These are phyloP conservation scores for Aspergillus novofumigatus DNA, from an alignment of 2,329 filamentous ascomycete species.

Conservation along the genomic window DNA sequence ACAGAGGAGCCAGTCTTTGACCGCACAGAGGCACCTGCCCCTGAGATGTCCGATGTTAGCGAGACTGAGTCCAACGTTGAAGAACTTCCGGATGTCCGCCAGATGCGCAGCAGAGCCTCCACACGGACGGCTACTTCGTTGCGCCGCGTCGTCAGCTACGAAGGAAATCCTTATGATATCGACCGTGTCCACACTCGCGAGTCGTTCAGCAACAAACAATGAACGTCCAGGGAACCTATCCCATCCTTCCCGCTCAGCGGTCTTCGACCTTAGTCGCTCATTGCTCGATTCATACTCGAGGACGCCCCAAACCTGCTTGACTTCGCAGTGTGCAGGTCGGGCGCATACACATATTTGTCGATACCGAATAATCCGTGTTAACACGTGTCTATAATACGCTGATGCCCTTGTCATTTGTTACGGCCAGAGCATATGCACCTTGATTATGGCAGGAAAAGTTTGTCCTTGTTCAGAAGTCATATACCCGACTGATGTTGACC, in stretches of 20 bases:
- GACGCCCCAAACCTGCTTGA: too few relatives aligned
- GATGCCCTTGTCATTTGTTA: background rate
- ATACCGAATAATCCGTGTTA: background rate
- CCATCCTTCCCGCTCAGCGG: background rate
- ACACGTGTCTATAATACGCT: background rate
- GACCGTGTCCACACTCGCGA: constrained; percentile 22
- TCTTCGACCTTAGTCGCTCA: background rate
- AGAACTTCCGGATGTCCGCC: constrained; percentile 10
- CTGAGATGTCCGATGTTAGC: constrained; percentile 1
- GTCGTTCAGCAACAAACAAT: constrained; percentile 18
- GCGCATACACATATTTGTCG: background rate
- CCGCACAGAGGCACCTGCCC: background rate
- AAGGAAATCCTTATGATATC: constrained; percentile 24
- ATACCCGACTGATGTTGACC: background rate
- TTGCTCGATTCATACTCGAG: background rate
- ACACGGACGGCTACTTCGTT: constrained; percentile 1
- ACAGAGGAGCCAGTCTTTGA: background rate
- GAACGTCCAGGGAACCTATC: background rate
- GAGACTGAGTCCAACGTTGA: constrained; percentile 11
- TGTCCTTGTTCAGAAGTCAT: background rate
- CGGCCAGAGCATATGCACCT: background rate
- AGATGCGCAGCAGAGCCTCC: constrained; percentile 9
- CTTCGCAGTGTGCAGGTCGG: too few relatives aligned
- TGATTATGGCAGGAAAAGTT: background rate
- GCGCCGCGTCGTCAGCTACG: constrained; percentile 16